Conservation (phyloP, 768 basidiomycete genomes). For the Coprinellus micaceus region DNA sequence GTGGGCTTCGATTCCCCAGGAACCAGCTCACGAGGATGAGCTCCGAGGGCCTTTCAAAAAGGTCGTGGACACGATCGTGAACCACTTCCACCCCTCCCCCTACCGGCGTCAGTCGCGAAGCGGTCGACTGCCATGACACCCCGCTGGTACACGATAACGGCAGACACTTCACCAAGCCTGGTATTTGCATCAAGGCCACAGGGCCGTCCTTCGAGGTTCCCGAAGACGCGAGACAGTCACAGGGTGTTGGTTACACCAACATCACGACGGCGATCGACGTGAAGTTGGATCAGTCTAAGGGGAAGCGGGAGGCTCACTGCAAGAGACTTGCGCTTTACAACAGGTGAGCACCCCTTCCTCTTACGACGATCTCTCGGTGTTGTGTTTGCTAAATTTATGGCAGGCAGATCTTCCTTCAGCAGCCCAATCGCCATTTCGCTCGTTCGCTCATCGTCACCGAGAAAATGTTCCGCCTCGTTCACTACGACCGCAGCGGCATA, state of each 20-base stretch:
- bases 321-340: background rate
- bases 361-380: too few species aligned
- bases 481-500: conserved; percentile 2
- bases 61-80: background rate
- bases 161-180: background rate
- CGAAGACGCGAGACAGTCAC: background rate
- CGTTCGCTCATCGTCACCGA: background rate
- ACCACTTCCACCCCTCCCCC: background rate
- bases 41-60: background rate
- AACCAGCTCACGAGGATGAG: background rate
- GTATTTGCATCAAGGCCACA: background rate
- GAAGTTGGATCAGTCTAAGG: background rate
- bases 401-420: conserved; percentile 2
- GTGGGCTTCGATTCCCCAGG: background rate
- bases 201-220: background rate
- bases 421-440: conserved; percentile 1
- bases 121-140: background rate
- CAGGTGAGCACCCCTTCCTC: too few species aligned
- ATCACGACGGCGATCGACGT: background rate
- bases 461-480: background rate
- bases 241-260: background rate
- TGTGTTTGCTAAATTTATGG: background rate
- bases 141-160: background rate
- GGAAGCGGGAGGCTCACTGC: background rate
- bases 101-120: background rate